Evolutionary conservation across 441 rosid species (phyloP).

Genomic region (Biscutella laevigata): DNA sequence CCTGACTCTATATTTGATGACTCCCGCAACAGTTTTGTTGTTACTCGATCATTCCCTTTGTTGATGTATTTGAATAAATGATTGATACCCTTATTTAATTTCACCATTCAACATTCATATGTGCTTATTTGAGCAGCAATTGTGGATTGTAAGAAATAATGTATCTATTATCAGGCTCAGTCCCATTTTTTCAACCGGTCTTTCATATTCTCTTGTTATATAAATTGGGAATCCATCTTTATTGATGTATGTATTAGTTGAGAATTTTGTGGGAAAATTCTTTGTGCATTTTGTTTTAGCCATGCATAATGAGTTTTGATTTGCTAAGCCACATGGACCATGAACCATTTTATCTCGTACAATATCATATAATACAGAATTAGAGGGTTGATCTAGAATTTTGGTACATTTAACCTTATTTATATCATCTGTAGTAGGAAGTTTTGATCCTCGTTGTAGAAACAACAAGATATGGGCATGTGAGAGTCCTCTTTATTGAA

Average conservation of each 20-base stretch:
- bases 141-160: background rate
- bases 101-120: background rate
- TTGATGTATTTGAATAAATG: background rate
- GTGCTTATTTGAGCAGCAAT: background rate
- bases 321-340: background rate
- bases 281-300: background rate
- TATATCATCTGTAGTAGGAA: background rate
- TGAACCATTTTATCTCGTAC: background rate
- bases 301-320: background rate
- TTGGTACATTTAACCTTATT: background rate
- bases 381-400: background rate
- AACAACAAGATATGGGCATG: too few relatives aligned
- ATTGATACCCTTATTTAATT: background rate
- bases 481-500: constrained; percentile 1
- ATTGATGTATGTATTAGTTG: background rate
- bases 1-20: too few relatives aligned
- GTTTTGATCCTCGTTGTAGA: background rate
- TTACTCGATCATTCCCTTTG: background rate
- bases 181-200: background rate
- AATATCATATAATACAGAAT: background rate
- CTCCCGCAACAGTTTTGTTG: too few relatives aligned
- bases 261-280: background rate
- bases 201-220: background rate
- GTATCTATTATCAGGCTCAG: too few relatives aligned
- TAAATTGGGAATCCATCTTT: background rate